Base-by-base conservation (phyloP, 2,329 filamentous ascomycete genomes). In the Xylariaceae sp. region DNA sequence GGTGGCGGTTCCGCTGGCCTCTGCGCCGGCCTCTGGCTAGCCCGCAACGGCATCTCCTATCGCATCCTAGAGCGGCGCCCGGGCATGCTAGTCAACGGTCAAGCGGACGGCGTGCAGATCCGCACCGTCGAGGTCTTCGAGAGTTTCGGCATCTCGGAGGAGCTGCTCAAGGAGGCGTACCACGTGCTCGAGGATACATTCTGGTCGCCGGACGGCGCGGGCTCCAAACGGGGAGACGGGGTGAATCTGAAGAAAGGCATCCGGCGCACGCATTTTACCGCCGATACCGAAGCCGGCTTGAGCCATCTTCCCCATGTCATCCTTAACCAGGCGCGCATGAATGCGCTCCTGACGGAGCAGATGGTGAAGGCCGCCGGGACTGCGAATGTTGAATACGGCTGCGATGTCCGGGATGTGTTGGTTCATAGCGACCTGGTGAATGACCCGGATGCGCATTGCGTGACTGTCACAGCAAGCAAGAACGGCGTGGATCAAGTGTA, bases 61-160 rank as follows among this genome's bases (percentile, higher is more conserved):
- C 77, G 72, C 41, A 76, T 87, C 22, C 70, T 86, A 0, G 84
- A 87, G 61, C 74, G 74, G 5, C 76, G 80, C 5, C 54, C 68
- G 3, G 82, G 80, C 0, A 80, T 80, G 0, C 72, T 86, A 47
- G 63, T 72, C 39, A 73, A 76, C 43, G 84, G 83, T 2, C 81
- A 87, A 67, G 85, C 84, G 13, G 84, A 88, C 55, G 81, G 81
- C 1, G 78, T 83, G 16, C 80, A 84, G 66, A 80, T 77, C 52
- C 79, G 80, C 1, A 83, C 80, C 0, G 80, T 84, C 13, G 82
- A 85, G 64, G 76, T 85, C 19, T 82, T 84, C 47, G 81, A 85
- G 61, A 80, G 77, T 42, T 80, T 84, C 30, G 78, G 74, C 1
- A 73, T 85, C 3, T 72, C 75, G 1, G 79, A 81, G 43, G 70